Evolutionary conservation across 2,329 filamentous ascomycete genomes (phyloP).

Genomic region (Fusarium oxysporum): DNA sequence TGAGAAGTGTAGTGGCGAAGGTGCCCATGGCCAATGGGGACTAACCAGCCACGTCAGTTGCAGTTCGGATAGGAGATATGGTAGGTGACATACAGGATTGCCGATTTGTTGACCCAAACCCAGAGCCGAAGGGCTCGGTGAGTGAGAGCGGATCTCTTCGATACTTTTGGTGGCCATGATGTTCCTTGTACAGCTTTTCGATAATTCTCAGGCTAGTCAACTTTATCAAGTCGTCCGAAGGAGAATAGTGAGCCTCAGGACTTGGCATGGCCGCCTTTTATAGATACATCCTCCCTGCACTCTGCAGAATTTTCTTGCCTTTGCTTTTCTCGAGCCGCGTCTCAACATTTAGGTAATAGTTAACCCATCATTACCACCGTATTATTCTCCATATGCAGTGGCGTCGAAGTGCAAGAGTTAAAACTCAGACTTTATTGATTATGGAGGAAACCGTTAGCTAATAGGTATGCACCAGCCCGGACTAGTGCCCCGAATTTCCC

Average conservation of each 20-base stretch:
- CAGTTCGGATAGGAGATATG: rapidly evolving
- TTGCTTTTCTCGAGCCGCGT: neutral
- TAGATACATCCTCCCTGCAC: neutral
- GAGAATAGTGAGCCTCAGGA: neutral
- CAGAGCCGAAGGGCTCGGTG: neutral
- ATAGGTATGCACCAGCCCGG: constrained; percentile 24
- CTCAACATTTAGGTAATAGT: constrained; percentile 28
- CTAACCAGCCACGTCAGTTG: constrained; percentile 1
- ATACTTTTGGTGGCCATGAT: constrained; percentile 18
- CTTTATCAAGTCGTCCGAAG: neutral
- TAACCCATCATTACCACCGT: constrained; percentile 5
- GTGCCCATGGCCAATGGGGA: constrained; percentile 46
- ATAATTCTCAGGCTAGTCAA: too few species aligned
- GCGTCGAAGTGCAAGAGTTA: constrained; percentile 5
- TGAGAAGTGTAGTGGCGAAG: constrained; percentile 45
- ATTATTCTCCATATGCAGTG: neutral
- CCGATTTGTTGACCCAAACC: constrained; percentile 2
- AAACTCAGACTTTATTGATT: constrained; percentile 2
- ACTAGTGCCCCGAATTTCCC: constrained; percentile 31
- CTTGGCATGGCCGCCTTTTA: constrained; percentile 21
- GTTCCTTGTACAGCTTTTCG: rapidly evolving
- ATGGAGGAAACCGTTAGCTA: constrained; percentile 33
- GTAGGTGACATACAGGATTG: constrained; percentile 13
- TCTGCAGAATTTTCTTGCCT: neutral
- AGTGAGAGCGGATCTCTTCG: constrained; percentile 13